A percentile compares a stretch with the other conserved stretches of the same genome.
Conservation (phyloP, 1,139 yeast genomes). For the Zygosaccharomyces sapae region DNA sequence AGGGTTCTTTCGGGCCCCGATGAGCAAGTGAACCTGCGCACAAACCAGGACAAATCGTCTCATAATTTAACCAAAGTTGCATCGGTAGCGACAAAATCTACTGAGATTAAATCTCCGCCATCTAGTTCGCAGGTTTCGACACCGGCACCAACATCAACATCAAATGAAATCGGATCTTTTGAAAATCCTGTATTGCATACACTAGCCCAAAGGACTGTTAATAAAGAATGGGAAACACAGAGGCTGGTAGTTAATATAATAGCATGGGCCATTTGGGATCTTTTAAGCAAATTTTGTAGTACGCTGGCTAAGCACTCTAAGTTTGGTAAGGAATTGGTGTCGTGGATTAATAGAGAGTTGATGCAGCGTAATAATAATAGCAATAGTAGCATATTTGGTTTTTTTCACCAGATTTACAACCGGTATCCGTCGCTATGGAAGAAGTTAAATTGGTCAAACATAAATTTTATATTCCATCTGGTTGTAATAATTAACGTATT, state of each 20-base stretch:
- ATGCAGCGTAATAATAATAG: constrained; percentile 7
- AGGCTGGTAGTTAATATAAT: constrained; percentile 37
- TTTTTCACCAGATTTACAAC: constrained; percentile 5
- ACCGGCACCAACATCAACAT: constrained; percentile 1
- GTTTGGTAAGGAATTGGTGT: constrained; percentile 15
- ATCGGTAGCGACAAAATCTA: too few relatives aligned
- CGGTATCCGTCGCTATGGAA: constrained; percentile 9
- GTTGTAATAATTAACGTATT: constrained; percentile 40
- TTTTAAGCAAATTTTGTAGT: constrained; percentile 28
- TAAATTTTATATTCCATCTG: constrained; percentile 30
- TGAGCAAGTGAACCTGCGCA: neutral
- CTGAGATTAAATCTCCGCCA: too few relatives aligned
- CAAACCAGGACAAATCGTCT: neutral
- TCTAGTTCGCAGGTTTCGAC: neutral
- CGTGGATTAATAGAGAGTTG: constrained; percentile 5
- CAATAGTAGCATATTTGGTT: constrained; percentile 7
- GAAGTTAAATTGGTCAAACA: constrained; percentile 13
- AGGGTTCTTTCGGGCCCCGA: constrained; percentile 17
- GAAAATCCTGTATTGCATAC: constrained; percentile 38
- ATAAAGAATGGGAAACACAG: constrained; percentile 40
- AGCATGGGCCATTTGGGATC: constrained; percentile 31
- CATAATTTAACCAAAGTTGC: too few relatives aligned
- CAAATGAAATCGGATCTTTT: constrained; percentile 21
- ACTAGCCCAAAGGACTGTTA: constrained; percentile 36
- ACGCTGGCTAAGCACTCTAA: constrained; percentile 26